Percentiles rank a stretch among this genome's conserved stretches.
These are phyloP conservation scores for Pseudogymnoascus sp. DNA, from an alignment of 2,329 filamentous ascomycete genomes.

Conservation along the genomic window DNA sequence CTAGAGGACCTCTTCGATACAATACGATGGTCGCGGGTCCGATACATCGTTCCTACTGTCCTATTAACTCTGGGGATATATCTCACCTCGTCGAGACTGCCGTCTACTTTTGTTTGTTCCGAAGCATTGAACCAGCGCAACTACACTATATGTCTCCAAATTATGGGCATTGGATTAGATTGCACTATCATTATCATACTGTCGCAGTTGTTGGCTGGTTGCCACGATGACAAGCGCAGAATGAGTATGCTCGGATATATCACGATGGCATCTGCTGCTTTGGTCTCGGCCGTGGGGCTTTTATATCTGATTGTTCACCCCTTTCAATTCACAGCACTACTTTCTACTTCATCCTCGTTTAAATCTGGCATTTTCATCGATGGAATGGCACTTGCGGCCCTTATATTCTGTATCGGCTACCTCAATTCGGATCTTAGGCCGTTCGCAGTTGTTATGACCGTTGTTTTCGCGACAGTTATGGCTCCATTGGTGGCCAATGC, in stretches of 20 bases:
- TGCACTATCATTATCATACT: constrained; percentile 5
- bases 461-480: constrained; percentile 5
- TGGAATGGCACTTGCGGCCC: neutral
- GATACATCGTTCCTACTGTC: constrained; percentile 11
- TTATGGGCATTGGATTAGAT: constrained; percentile 9
- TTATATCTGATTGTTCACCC: neutral
- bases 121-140: neutral
- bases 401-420: neutral
- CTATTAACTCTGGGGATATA: constrained; percentile 6
- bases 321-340: neutral
- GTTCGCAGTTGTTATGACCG: constrained; percentile 3
- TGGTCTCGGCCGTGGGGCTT: neutral
- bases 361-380: neutral
- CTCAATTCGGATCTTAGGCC: constrained; percentile 9
- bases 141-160: constrained; percentile 6
- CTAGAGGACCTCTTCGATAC: constrained; percentile 11
- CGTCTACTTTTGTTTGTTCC: constrained; percentile 10
- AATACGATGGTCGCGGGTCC: constrained; percentile 9
- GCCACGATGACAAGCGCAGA: constrained; percentile 10
- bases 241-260: neutral
- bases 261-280: neutral
- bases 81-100: neutral
- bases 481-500: constrained; percentile 6
- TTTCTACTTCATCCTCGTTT: neutral
- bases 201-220: neutral